A percentile compares a stretch with the other conserved stretches of the same genome.
Conservation (phyloP, 2,329 filamentous ascomycete genomes). For the Aspergillus nomiae region DNA sequence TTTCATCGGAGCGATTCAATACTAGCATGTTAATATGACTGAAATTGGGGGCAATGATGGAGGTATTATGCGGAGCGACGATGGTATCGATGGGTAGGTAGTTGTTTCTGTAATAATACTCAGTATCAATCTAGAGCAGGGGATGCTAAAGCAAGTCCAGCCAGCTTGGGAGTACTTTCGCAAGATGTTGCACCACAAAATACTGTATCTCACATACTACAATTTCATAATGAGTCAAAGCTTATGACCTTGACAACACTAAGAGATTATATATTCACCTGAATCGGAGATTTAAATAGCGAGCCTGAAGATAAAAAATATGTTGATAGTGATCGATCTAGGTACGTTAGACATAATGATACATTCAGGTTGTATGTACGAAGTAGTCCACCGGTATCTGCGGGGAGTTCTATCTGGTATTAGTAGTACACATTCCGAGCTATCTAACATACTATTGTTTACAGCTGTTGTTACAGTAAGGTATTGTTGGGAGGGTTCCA, state of each 20-base stretch:
- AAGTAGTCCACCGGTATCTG: not conserved
- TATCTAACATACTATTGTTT: not conserved
- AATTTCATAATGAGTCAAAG: no score
- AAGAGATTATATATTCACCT: no score
- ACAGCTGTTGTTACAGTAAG: conserved; percentile 6
- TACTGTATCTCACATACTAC: no score
- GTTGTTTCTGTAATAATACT: not conserved
- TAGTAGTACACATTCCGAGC: not conserved
- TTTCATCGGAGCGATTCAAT: no score
- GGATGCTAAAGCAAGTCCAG: not conserved
- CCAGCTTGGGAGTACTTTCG: no score
- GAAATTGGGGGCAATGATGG: not conserved
- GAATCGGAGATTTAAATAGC: no score
- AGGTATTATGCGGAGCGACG: not conserved
- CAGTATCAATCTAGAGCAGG: not conserved
- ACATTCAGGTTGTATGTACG: not conserved
- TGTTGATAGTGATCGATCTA: not conserved
- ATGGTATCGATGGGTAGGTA: not conserved
- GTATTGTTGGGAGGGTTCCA: conserved; percentile 33
- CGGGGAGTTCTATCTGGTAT: not conserved
- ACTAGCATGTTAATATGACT: not conserved
- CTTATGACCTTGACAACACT: no score
- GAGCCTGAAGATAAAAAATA: no score
- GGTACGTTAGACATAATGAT: not conserved
- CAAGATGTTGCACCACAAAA: no score